Evolutionary conservation across 2,329 filamentous ascomycete genomes (phyloP).

Genomic region (Scedosporium aurantiacum): DNA sequence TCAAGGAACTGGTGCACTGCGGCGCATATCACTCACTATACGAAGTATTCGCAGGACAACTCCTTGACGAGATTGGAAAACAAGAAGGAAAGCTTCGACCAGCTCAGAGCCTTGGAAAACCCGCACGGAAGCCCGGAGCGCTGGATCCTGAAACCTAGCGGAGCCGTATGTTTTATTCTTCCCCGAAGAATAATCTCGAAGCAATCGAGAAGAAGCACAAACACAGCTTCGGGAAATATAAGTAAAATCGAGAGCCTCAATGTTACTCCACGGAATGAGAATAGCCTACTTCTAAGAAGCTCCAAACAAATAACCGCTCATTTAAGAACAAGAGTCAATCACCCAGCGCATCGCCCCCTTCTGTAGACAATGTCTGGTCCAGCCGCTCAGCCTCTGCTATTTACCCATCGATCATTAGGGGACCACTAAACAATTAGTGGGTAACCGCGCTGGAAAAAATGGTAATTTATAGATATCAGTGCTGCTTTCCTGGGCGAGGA

Average conservation of each 20-base stretch:
- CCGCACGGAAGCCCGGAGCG: background rate
- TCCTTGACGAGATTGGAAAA: background rate
- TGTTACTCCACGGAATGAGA: background rate
- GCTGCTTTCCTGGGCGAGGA: background rate
- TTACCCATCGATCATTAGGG: background rate
- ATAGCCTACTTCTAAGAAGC: background rate
- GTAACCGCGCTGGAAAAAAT: background rate
- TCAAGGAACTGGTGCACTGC: too few relatives aligned
- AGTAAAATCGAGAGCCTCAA: background rate
- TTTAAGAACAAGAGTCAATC: background rate
- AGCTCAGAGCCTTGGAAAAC: background rate
- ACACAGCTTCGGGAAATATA: background rate
- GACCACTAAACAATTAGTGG: background rate
- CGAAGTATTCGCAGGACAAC: too few relatives aligned
- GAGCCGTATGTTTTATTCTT: background rate
- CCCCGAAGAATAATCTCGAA: background rate
- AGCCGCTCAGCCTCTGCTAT: background rate
- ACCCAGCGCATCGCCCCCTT: background rate
- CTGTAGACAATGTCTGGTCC: background rate
- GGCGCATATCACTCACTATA: too few relatives aligned
- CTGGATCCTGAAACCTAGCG: background rate
- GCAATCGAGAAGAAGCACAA: background rate
- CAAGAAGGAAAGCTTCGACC: background rate
- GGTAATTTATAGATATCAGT: background rate
- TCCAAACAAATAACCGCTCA: background rate